Percentiles rank a stretch among this genome's conserved stretches.
Conservation (phyloP, 2,329 filamentous ascomycete genomes). For the Phyllosticta citriasiana region DNA sequence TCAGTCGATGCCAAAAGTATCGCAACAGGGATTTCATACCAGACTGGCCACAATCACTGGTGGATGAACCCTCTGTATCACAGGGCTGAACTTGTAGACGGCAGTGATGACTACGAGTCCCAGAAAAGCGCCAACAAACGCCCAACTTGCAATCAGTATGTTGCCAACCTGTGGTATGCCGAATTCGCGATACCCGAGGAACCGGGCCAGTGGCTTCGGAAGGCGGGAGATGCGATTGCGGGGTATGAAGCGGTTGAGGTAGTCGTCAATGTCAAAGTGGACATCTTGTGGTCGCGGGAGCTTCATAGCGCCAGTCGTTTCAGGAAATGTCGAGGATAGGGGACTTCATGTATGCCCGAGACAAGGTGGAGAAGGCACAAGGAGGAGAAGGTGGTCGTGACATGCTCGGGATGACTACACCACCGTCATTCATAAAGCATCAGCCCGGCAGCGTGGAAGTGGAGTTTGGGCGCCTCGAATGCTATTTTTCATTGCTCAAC, state of each 20-base stretch:
- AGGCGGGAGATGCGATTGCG: slow-evolving; percentile 53
- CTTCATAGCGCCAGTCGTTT: slow-evolving; percentile 1
- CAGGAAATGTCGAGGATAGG: not conserved
- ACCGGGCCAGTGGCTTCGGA: slow-evolving; percentile 56
- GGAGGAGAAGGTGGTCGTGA: not conserved
- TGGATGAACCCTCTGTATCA: slow-evolving; percentile 28
- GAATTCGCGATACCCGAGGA: slow-evolving; percentile 43
- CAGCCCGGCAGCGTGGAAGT: not conserved
- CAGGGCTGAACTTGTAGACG: slow-evolving; percentile 31
- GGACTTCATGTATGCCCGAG: not conserved
- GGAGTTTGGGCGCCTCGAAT: not conserved
- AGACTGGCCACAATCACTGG: slow-evolving; percentile 36
- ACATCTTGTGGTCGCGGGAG: slow-evolving; percentile 11
- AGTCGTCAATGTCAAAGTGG: slow-evolving; percentile 67
- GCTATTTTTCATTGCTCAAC: not conserved
- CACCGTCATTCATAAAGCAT: not conserved
- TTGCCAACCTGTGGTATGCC: slow-evolving; percentile 31
- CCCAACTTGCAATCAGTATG: slow-evolving; percentile 32
- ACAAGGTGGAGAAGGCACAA: not conserved
- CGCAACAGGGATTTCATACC: slow-evolving; percentile 15
- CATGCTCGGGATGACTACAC: not conserved
- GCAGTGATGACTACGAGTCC: slow-evolving; percentile 34
- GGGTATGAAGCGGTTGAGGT: slow-evolving; percentile 61
- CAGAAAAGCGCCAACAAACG: slow-evolving; percentile 34
- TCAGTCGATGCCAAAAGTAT: not conserved